phyloP scores from a whole-genome alignment of 2,329 filamentous ascomycete genomes.

The Colletotrichum cereale region DNA sequence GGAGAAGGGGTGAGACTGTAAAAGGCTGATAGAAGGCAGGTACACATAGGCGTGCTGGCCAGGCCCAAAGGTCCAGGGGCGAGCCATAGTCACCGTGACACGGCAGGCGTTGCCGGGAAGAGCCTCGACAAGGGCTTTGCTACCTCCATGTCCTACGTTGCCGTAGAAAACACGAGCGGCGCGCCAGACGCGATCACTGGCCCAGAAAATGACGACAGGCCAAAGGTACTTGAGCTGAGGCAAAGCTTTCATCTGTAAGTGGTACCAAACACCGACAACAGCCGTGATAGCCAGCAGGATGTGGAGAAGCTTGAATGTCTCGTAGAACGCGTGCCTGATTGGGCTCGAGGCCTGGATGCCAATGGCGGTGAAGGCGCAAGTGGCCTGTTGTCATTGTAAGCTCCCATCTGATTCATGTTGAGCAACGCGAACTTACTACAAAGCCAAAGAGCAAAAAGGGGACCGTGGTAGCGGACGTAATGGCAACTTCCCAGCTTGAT shows the following conservation, averaged over 20 bases:
- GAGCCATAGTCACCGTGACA: slow-evolving; percentile 79
- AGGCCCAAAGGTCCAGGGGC: slow-evolving; percentile 81
- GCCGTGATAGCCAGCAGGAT: slow-evolving; percentile 72
- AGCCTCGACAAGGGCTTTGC: slow-evolving; percentile 78
- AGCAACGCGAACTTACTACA: slow-evolving; percentile 62
- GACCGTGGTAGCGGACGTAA: slow-evolving; percentile 51
- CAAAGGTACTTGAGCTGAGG: slow-evolving; percentile 71
- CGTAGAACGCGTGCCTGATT: slow-evolving; percentile 83
- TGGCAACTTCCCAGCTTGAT: slow-evolving; percentile 62
- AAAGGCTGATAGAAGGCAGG: slow-evolving; percentile 77
- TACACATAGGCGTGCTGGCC: slow-evolving; percentile 86
- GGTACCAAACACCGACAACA: slow-evolving; percentile 76
- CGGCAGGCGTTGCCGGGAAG: slow-evolving; percentile 81
- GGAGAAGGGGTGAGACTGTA: slow-evolving; percentile 85
- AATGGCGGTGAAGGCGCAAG: slow-evolving; percentile 71
- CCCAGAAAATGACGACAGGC: slow-evolving; percentile 76
- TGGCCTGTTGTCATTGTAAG: slow-evolving; percentile 57
- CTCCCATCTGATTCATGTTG: slow-evolving; percentile 13
- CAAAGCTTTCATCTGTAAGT: slow-evolving; percentile 67
- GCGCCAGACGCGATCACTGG: slow-evolving; percentile 71
- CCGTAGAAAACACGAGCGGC: slow-evolving; percentile 71
- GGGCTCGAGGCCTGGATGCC: slow-evolving; percentile 77
- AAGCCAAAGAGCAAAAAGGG: slow-evolving; percentile 72
- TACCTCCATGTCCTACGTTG: slow-evolving; percentile 76
- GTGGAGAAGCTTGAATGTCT: slow-evolving; percentile 81